Evolutionary conservation across 2,329 filamentous ascomycete genomes (phyloP), one percentile per base, ranked within the genome.

Genomic region (Hypoxylon sp.): DNA sequence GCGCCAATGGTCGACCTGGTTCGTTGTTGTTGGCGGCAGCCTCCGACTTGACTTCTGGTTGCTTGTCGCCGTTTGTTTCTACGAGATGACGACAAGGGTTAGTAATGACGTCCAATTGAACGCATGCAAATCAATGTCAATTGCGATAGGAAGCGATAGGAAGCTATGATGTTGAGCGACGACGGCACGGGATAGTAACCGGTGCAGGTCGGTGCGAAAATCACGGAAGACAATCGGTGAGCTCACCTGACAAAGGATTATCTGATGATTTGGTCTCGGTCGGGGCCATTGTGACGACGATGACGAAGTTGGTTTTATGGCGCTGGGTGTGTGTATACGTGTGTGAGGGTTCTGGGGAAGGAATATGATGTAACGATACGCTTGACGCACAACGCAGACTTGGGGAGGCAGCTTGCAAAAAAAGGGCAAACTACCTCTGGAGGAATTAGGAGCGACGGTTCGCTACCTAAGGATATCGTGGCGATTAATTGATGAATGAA

Each of bases 1-100:
- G 90, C 72, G 90, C 89, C 76, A 93, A 86, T 61, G 90, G 88
- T 81, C 88, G 89, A 75, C 88, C 83, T 60, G 82, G 79, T 77
- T 91, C 89, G 79, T 83, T 83, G 79, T 83, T 83, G 83, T 87
- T 87, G 74, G 84, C 79, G 72, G 81, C 74, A 65, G 76, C 75
- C 75, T 90, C 86, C 69, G 80, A 70, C 77, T 88, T 88, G 71
- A 80, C 75, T 73, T 85, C 84, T 76, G 76, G 70, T 75, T 87
- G 87, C 73, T 81, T 78, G 75, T 84, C 83, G 72, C 82, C 73
- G 72, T 79, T 77, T 67, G 79, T 75, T 71, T 82, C 83, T 86
- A 34, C 72, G 60, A 66, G 53, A 60, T 48, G 67, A 68, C 64
- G 64, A 67, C 59, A 32, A 68, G 64, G 6, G 59, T 75, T 72